Conservation (phyloP, 2,329 filamentous ascomycete species). For the Albifimbria verrucaria region DNA sequence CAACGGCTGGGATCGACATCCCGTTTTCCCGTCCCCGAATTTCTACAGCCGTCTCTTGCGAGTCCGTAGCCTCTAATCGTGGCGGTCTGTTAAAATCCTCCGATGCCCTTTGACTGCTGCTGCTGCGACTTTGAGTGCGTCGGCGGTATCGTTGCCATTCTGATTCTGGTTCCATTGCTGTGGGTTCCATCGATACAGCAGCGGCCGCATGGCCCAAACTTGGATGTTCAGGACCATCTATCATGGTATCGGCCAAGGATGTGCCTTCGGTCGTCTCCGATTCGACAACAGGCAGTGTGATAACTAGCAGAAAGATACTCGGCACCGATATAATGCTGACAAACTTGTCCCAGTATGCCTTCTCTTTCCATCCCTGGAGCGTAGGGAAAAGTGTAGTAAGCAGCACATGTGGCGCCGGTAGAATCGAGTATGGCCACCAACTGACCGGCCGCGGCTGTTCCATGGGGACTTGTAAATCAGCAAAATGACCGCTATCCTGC, state of each 20-base stretch:
- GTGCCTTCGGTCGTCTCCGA: constrained; percentile 51
- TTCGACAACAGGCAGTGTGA: constrained; percentile 90
- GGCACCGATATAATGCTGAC: constrained; percentile 82
- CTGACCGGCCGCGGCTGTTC: constrained; percentile 46
- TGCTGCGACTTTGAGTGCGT: constrained; percentile 33
- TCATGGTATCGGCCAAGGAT: constrained; percentile 19
- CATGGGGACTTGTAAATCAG: constrained; percentile 35
- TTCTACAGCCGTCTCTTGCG: constrained; percentile 13
- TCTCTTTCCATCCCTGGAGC: constrained; percentile 74
- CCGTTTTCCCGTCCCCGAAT: background rate
- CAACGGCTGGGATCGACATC: constrained; percentile 4
- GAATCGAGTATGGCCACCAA: constrained; percentile 78
- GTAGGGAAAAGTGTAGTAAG: constrained; percentile 81
- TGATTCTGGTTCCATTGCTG: constrained; percentile 38
- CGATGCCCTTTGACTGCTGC: constrained; percentile 16
- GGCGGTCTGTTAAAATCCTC: constrained; percentile 8
- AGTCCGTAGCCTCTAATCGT: constrained; percentile 13
- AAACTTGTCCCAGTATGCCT: constrained; percentile 79
- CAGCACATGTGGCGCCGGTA: constrained; percentile 71
- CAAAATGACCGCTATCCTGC: constrained; percentile 46
- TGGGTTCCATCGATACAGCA: constrained; percentile 31
- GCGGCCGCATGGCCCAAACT: constrained; percentile 28
- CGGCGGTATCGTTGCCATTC: constrained; percentile 60
- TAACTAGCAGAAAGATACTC: constrained; percentile 83
- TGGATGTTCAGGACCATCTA: constrained; percentile 25